These are phyloP conservation scores for Mucuna pruriens DNA, from an alignment of 306 rosid species.

Conservation along the genomic window DNA sequence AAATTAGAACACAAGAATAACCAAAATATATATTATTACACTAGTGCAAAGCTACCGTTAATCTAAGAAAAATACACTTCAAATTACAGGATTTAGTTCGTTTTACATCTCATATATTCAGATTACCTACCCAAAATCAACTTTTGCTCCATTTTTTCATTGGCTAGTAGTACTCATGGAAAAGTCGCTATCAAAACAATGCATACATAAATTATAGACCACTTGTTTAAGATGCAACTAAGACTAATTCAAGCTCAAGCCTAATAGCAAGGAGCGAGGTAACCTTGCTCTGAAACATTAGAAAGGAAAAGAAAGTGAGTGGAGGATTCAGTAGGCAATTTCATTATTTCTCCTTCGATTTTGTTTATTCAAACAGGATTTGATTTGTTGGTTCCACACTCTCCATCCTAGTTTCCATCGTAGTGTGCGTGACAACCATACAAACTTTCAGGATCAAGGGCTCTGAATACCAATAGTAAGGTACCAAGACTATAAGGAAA, in stretches of 20 bases:
- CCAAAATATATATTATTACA: not conserved
- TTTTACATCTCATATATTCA: no score
- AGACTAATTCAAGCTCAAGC: no score
- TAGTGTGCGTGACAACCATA: not conserved
- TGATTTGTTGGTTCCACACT: not conserved
- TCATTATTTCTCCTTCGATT: not conserved
- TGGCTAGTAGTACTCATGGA: not conserved
- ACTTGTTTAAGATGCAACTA: no score
- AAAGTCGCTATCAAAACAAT: not conserved
- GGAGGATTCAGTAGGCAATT: not conserved
- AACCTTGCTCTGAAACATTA: no score
- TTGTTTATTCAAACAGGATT: not conserved
- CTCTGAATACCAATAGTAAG: not conserved
- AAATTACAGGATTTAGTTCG: not conserved
- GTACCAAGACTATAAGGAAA: not conserved
- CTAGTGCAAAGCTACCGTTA: not conserved
- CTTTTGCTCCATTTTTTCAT: not conserved
- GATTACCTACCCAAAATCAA: not conserved
- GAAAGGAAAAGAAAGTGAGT: not conserved
- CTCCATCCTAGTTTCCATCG: not conserved
- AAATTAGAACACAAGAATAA: not conserved
- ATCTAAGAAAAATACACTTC: not conserved
- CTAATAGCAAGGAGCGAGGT: no score
- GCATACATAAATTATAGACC: not conserved
- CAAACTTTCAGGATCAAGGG: not conserved